Evolutionary conservation across 2,329 filamentous ascomycete genomes (phyloP), one percentile per base, ranked within the genome.

Genomic region (Penicillium sp.): DNA sequence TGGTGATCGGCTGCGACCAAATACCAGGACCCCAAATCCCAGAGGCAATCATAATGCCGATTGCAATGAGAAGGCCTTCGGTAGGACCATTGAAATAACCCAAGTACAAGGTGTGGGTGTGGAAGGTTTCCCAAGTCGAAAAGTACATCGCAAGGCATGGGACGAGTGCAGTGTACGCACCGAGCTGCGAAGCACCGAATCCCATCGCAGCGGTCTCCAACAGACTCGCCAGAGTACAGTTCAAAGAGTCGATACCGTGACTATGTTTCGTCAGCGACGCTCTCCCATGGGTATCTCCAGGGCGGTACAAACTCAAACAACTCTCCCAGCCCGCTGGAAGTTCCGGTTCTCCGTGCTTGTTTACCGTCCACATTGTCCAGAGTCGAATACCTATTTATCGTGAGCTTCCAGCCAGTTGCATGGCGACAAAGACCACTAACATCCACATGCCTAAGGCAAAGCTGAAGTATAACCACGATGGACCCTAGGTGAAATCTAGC

Each of bases 361-460:
- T 98, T 98, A 55, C 93, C 93, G 67, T 98, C 93, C 50, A 97
- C 85, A 66, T 98, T 98, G 74, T 98, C 93, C 84, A 98, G 90
- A 10, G 93, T 98, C 56, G 93, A 94, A 70, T 97, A 84, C 65
- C 75, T 53, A 27, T 21, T 21, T 15, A 6, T 13, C 15, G 34
- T 62, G 15, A 62, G 58, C 9, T 9, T 26, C 15, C n/a, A 20
- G 7, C 14, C 7, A 23, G 3, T 35, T 27, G 27, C 9, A 27
- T 4, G 18, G n/a, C 21, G 32, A 3, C 13, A 35, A 7, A 13
- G 4, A 25, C 11, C 14, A 20, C 68, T 63, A 52, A 94, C 87
- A 94, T 93, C 84, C 94, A 98, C 43, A 98, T 78, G 27, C 93
- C 93, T 51, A 94, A 79, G 1, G 90, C 91, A 66, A 97, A 97